Evolutionary conservation across 805 yeast genomes (phyloP).

Genomic region (Candida insectalens): DNA sequence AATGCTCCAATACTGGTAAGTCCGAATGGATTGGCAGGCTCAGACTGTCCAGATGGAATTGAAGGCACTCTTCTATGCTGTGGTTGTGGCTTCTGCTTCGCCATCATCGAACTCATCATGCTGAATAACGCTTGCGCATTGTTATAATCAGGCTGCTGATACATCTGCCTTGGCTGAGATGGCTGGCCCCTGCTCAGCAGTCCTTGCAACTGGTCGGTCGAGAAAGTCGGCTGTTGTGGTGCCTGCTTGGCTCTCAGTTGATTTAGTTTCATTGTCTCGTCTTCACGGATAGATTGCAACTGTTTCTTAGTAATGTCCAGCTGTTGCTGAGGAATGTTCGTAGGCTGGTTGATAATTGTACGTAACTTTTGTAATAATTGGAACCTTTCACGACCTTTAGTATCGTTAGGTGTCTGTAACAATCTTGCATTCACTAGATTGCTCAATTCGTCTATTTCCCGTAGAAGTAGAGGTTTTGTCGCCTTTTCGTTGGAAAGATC

Average conservation of each 20-base stretch:
- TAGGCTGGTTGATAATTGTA: conserved; percentile 24
- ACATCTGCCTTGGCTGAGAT: not conserved
- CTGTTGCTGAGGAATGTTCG: conserved; percentile 20
- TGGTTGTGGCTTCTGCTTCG: conserved; percentile 7
- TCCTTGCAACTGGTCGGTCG: conserved; percentile 11
- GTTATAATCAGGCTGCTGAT: conserved; percentile 5
- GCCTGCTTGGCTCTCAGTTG: conserved; percentile 12
- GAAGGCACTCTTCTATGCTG: conserved; percentile 5
- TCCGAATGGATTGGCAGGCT: conserved; percentile 9
- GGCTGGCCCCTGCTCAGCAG: conserved; percentile 5
- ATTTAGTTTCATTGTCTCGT: conserved; percentile 21
- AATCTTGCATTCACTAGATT: conserved; percentile 34
- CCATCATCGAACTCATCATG: conserved; percentile 15
- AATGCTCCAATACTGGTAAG: conserved; percentile 9
- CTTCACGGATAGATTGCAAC: conserved; percentile 22
- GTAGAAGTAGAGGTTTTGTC: conserved; percentile 14
- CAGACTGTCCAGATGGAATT: not conserved
- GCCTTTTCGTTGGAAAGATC: conserved; percentile 2
- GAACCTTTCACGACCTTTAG: conserved; percentile 32
- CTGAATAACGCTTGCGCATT: conserved; percentile 15
- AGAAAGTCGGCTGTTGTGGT: conserved; percentile 6
- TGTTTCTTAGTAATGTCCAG: conserved; percentile 24
- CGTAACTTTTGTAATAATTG: conserved; percentile 36
- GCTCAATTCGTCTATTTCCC: conserved; percentile 27
- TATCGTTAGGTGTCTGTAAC: conserved; percentile 24